Evolutionary conservation across 768 basidiomycete genomes (phyloP).

Genomic region (Trametes cingulata): DNA sequence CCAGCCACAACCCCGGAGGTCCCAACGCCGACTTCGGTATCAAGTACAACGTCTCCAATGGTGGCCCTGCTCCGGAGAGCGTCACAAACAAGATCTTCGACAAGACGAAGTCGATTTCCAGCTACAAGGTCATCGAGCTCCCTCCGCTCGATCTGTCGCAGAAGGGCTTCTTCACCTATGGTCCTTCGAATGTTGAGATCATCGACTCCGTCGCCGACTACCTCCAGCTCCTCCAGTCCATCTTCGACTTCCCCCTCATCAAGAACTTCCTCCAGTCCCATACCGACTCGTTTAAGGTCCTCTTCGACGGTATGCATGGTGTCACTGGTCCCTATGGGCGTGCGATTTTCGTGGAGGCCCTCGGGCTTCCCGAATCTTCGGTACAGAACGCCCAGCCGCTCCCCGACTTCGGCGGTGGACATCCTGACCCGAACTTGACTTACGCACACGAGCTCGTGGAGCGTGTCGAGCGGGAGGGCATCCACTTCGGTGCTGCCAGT

Average conservation of each 20-base stretch:
- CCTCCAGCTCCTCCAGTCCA: constrained; percentile 73
- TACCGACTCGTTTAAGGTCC: constrained; percentile 70
- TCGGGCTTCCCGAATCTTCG: constrained; percentile 77
- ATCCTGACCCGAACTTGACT: constrained; percentile 98
- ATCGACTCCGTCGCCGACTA: constrained; percentile 96
- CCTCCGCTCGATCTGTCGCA: constrained; percentile 80
- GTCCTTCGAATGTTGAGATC: constrained; percentile 82
- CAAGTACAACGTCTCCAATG: constrained; percentile 98
- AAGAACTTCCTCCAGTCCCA: constrained; percentile 80
- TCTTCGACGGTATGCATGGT: constrained; percentile 95
- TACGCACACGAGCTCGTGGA: constrained; percentile 96
- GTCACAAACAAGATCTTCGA: constrained; percentile 96
- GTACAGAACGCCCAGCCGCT: constrained; percentile 90
- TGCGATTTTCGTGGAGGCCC: constrained; percentile 80
- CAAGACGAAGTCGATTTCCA: constrained; percentile 81
- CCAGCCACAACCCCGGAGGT: constrained; percentile 97
- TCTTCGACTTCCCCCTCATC: constrained; percentile 96
- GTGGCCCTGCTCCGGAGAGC: constrained; percentile 94
- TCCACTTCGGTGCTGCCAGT: constrained; percentile 93
- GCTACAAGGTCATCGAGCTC: constrained; percentile 83
- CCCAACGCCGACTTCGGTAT: constrained; percentile 99
- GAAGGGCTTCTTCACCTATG: constrained; percentile 77
- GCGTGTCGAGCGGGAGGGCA: constrained; percentile 80
- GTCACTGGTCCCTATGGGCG: constrained; percentile 96
- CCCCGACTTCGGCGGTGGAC: constrained; percentile 96